A percentile compares a stretch with the other conserved stretches of the same genome.
phyloP scores from a whole-genome alignment of 2,329 filamentous ascomycete genomes.

The Periconia sp. region DNA sequence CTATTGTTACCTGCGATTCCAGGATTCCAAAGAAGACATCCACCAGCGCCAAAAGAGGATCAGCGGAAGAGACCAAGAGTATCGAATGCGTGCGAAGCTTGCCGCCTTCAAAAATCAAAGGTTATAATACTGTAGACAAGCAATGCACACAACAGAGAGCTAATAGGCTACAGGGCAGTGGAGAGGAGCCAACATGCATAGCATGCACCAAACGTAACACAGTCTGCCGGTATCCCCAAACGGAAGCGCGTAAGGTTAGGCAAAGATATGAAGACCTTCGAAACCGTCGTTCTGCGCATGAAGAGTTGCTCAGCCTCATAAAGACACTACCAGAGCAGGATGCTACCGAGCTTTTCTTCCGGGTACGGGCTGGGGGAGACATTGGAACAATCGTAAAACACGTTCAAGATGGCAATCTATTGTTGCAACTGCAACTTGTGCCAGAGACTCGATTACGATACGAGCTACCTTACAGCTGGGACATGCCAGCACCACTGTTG shows the following conservation, averaged over 20 bases:
- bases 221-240: slow-evolving; percentile 8
- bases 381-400: slow-evolving; percentile 16
- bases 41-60: too few relatives aligned
- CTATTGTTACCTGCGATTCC: too few relatives aligned
- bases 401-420: slow-evolving; percentile 10
- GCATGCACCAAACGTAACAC: slow-evolving; percentile 8
- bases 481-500: neutral
- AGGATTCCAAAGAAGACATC: too few relatives aligned
- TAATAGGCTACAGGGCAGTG: slow-evolving; percentile 1
- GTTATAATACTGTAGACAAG: neutral
- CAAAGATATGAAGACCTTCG: slow-evolving; percentile 10
- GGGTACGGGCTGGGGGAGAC: too few relatives aligned
- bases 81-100: too few relatives aligned
- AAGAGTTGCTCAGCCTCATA: too few relatives aligned
- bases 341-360: too few relatives aligned
- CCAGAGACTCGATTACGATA: neutral
- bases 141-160: neutral
- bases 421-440: too few relatives aligned
- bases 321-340: too few relatives aligned
- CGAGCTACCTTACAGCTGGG: neutral
- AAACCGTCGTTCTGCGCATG: slow-evolving; percentile 4
- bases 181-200: slow-evolving; percentile 9
- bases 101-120: neutral
- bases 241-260: slow-evolving; percentile 7
- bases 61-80: too few relatives aligned